Base-by-base conservation (phyloP, 768 basidiomycete genomes). In the Cystobasidium onofrii region DNA sequence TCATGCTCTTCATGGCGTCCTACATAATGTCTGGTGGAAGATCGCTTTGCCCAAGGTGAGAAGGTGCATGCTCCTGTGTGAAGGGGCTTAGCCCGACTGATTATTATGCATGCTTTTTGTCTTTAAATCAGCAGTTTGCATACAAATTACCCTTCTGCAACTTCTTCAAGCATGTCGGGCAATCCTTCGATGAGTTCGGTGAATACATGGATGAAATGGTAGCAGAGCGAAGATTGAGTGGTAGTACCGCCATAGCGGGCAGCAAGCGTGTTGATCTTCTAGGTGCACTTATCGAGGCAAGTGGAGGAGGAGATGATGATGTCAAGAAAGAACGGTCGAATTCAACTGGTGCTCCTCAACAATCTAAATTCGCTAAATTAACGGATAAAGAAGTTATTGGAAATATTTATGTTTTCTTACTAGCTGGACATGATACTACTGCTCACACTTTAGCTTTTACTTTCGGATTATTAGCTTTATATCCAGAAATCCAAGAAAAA, bases 351-450 rank as follows among this genome's bases (percentile, higher is more conserved):
- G 62, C 25, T 23, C 55, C 75, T 17, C 34, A 64, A 18, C 65
- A 75, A 46, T 31, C 64, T 27, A 74, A 76, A 41, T 12, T 18
- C 9, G 39, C 66, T 1, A 33, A 31, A 1, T 33, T 65, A 1
- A 41, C 46, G 64, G 69, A 75, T 64, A 34, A 54, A 23, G 34
- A 60, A 72, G 74, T 75, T 10, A 36, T 50, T n/a, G 63, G 74
- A 20, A 66, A 78, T 55, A 70, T 71, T 31, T 76, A 73, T 62
- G 66, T 78, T 57, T 80, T 78, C 65, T 52, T 80, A n/a, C 70
- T 80, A 27, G 80, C 79, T 39, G 80, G 80, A 15, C 79, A 80
- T 63, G 79, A 80, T 31, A 80, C 80, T 0, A 79, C 80, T 1
- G 77, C 80, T 4, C 75, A 78, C 65, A 73, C 79, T 12, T 33